Evolutionary conservation across 345 rosid genomes (phyloP).

Genomic region (Syzygium grande): DNA sequence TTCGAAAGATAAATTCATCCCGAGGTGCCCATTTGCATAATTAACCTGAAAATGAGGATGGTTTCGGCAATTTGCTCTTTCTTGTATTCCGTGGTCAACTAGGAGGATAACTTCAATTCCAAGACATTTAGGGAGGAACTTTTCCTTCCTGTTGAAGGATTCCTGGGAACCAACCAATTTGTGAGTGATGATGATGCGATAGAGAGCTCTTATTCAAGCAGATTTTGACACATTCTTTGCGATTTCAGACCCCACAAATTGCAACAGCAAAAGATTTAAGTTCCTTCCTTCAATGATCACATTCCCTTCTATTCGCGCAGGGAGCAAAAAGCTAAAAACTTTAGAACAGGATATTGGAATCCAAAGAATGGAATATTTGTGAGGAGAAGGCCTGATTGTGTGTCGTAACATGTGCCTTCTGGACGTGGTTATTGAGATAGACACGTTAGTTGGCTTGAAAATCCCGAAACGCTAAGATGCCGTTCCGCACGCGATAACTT

Average conservation of each 20-base stretch:
- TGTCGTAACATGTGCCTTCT: neutral
- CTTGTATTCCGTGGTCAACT: neutral
- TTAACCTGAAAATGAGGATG: neutral
- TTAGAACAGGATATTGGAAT: neutral
- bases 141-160: neutral
- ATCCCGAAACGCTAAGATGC: neutral
- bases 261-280: neutral
- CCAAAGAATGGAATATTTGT: neutral
- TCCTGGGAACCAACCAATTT: neutral
- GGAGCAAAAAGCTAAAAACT: neutral
- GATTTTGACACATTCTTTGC: neutral
- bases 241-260: neutral
- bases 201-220: neutral
- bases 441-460: neutral
- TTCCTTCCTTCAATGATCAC: neutral
- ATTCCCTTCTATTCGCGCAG: neutral
- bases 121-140: neutral
- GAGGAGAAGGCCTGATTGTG: neutral
- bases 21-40: neutral
- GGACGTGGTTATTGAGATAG: neutral
- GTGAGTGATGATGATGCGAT: neutral
- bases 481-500: neutral
- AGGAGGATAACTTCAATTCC: neutral
- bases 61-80: neutral
- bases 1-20: neutral